These are phyloP conservation scores for Abrus precatorius DNA, from an alignment of 306 rosid genomes.

Conservation along the genomic window DNA sequence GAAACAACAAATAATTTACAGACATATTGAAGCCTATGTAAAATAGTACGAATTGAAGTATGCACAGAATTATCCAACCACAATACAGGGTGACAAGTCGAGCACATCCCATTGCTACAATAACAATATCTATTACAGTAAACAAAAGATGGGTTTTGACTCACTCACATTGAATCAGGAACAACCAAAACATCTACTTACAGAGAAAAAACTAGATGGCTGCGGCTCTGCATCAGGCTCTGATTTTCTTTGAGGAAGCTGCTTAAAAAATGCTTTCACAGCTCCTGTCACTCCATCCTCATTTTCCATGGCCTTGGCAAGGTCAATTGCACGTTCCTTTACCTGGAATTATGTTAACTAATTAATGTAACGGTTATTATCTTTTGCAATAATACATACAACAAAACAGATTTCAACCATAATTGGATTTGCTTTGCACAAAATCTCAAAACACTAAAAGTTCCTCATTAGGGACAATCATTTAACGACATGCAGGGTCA, in stretches of 20 bases:
- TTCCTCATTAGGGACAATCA: neutral
- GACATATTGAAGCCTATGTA: constrained; percentile 40
- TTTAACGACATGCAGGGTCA: neutral
- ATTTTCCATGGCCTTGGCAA: constrained; percentile 89
- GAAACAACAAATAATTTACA: constrained; percentile 37
- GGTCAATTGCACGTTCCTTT: constrained; percentile 78
- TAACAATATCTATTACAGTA: constrained; percentile 16
- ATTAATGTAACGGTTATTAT: constrained; percentile 20
- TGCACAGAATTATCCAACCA: neutral
- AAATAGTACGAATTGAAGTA: constrained; percentile 33
- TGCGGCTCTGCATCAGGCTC: constrained; percentile 63
- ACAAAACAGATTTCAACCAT: constrained; percentile 23
- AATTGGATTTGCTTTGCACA: neutral
- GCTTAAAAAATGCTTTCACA: constrained; percentile 98
- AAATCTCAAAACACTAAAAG: neutral
- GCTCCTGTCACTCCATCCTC: constrained; percentile 98
- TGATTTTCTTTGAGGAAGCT: constrained; percentile 65
- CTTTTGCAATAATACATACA: constrained; percentile 16
- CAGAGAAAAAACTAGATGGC: constrained; percentile 64
- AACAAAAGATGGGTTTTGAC: constrained; percentile 21
- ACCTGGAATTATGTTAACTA: constrained; percentile 62
- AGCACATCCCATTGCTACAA: constrained; percentile 23
- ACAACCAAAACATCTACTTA: constrained; percentile 85
- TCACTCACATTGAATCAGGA: constrained; percentile 53
- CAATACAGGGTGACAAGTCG: constrained; percentile 19